phyloP scores from a whole-genome alignment of 768 basidiomycete species.

The Pleurotus platypus region DNA sequence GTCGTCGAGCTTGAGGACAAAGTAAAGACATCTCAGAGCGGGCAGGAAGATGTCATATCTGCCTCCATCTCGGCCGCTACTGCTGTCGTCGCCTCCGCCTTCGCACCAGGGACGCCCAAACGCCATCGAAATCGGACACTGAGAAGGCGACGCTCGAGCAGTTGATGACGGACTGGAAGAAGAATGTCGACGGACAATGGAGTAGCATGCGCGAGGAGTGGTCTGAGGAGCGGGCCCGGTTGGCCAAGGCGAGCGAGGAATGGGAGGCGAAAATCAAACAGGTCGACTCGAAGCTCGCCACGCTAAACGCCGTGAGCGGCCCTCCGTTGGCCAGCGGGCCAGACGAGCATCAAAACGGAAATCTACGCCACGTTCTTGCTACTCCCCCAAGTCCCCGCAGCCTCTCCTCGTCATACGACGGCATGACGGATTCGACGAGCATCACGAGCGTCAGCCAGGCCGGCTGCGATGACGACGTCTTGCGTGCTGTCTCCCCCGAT shows the following conservation, averaged over 20 bases:
- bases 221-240: conserved; percentile 73
- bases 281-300: conserved; percentile 20
- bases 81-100: conserved; percentile 6
- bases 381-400: conserved; percentile 78
- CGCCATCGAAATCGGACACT: conserved; percentile 6
- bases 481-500: neutral
- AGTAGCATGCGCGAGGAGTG: conserved; percentile 75
- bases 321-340: conserved; percentile 14
- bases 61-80: conserved; percentile 10
- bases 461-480: neutral
- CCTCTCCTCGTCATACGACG: conserved; percentile 30
- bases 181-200: conserved; percentile 78
- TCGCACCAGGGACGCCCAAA: conserved; percentile 8
- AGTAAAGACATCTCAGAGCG: conserved; percentile 40
- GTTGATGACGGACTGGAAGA: conserved; percentile 71
- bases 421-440: conserved; percentile 5
- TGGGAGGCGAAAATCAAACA: conserved; percentile 65
- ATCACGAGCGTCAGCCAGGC: conserved; percentile 2
- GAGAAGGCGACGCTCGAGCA: conserved; percentile 49
- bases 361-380: conserved; percentile 50
- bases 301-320: conserved; percentile 24
- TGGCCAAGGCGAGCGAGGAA: conserved; percentile 71
- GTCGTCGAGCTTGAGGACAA: conserved; percentile 60
- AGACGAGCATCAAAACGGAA: conserved; percentile 29
- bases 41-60: neutral